A percentile compares a stretch with the other conserved stretches of the same genome.
These are phyloP conservation scores for Tetrastigma voinierianum DNA, from an alignment of 164 flowering plant species.

Conservation along the genomic window DNA sequence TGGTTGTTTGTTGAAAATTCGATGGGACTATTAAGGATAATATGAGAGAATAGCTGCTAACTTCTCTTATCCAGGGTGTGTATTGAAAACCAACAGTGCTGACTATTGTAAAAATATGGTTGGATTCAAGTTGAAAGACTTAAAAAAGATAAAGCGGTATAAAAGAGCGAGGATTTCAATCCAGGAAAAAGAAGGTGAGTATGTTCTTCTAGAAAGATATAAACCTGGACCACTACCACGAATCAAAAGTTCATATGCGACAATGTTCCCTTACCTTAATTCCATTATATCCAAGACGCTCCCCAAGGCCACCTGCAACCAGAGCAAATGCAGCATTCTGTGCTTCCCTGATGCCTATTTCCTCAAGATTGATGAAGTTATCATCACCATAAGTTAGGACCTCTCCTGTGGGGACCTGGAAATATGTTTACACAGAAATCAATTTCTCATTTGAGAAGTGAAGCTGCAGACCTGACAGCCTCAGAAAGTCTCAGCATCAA, in stretches of 20 bases:
- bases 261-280: slow-evolving; percentile 64
- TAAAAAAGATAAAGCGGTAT: no score
- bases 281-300: slow-evolving; percentile 97
- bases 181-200: no score
- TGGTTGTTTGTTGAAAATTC: no score
- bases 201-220: background rate
- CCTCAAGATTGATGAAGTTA: slow-evolving; percentile 68
- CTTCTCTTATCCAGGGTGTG: no score
- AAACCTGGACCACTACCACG: background rate
- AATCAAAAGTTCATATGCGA: background rate
- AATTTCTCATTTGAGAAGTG: background rate
- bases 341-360: slow-evolving; percentile 73
- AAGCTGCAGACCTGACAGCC: background rate
- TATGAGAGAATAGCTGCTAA: no score
- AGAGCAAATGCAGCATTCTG: slow-evolving; percentile 91
- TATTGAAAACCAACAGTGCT: no score
- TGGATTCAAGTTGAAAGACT: no score
- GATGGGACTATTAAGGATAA: no score
- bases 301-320: slow-evolving; percentile 99
- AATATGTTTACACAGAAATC: slow-evolving; percentile 1
- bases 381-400: slow-evolving; percentile 70
- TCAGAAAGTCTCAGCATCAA: background rate
- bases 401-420: slow-evolving; percentile 97
- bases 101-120: no score
- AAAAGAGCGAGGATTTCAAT: no score